A percentile compares a stretch with the other conserved stretches of the same genome.
These are phyloP conservation scores for Aphanomyces invadans DNA, from an alignment of 352 stramenopile genomes.

Conservation along the genomic window DNA sequence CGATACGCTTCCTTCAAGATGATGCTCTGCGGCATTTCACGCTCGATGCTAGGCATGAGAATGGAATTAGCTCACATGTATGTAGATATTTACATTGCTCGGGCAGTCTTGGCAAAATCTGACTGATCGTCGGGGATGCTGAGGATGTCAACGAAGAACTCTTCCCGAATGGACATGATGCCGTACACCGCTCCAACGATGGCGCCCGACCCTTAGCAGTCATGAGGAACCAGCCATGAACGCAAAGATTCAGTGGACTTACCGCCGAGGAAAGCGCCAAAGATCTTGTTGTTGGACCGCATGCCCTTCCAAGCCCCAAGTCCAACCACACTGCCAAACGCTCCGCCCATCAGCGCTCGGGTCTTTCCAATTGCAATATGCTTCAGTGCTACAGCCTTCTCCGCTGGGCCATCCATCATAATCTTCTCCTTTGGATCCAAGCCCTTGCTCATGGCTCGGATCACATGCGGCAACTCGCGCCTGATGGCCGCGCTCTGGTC, in stretches of 20 bases:
- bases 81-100: conserved; percentile 21
- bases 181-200: conserved; percentile 58
- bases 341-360: background rate
- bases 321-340: background rate
- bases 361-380: conserved; percentile 6
- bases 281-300: conserved; percentile 4
- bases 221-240: too few relatives aligned
- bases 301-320: conserved; percentile 11
- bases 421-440: conserved; percentile 14
- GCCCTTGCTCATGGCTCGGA: conserved; percentile 16
- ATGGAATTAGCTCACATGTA: too few relatives aligned
- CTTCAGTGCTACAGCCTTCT: conserved; percentile 18
- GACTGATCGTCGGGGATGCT: conserved; percentile 56
- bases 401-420: conserved; percentile 22
- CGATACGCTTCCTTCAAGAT: conserved; percentile 23
- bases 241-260: too few relatives aligned
- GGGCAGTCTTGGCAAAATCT: conserved; percentile 37
- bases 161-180: conserved; percentile 54
- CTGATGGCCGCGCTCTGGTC: conserved; percentile 8
- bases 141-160: conserved; percentile 61
- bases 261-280: conserved; percentile 21
- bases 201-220: conserved; percentile 34
- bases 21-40: conserved; percentile 22
- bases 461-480: conserved; percentile 19
- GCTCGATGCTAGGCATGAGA: conserved; percentile 2